Conservation (phyloP, 306 rosid species). For the Trichosanthes cucumerina region DNA sequence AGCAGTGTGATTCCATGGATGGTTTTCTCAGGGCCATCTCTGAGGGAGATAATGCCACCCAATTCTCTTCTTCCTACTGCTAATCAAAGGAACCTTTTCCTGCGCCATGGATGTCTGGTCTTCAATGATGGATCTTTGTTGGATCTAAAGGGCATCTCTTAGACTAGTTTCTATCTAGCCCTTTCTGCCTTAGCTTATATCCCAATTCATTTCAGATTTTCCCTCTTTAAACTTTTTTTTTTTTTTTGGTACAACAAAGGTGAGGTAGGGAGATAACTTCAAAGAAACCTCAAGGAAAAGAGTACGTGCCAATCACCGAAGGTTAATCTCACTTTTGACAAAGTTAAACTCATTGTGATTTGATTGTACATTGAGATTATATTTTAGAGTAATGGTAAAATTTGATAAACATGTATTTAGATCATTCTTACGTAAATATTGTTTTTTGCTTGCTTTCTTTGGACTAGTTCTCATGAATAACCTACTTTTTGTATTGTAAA, state of each 20-base stretch:
- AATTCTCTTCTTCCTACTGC: conserved; percentile 14
- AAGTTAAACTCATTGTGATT: not conserved
- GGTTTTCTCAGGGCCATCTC: conserved; percentile 37
- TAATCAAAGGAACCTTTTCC: conserved; percentile 23
- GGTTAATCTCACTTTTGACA: not conserved
- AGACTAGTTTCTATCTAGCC: not conserved
- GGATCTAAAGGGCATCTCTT: not conserved
- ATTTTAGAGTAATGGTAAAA: not conserved
- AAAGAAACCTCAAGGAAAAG: too few species aligned
- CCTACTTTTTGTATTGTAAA: not conserved
- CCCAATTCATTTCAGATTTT: not conserved
- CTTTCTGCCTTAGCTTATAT: not conserved
- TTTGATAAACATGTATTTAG: not conserved
- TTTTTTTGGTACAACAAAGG: not conserved
- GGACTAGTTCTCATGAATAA: not conserved
- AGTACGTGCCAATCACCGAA: too few species aligned
- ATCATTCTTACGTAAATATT: not conserved
- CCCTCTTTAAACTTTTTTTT: not conserved
- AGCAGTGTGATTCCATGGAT: conserved; percentile 31
- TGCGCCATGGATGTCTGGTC: conserved; percentile 50
- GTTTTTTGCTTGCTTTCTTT: not conserved
- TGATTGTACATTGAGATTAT: not conserved
- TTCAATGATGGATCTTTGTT: not conserved
- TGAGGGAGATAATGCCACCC: conserved; percentile 44
- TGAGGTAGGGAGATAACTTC: too few species aligned